Conservation (phyloP, 495 filamentous ascomycete species). For the Penicillium cosmopolitanum region DNA sequence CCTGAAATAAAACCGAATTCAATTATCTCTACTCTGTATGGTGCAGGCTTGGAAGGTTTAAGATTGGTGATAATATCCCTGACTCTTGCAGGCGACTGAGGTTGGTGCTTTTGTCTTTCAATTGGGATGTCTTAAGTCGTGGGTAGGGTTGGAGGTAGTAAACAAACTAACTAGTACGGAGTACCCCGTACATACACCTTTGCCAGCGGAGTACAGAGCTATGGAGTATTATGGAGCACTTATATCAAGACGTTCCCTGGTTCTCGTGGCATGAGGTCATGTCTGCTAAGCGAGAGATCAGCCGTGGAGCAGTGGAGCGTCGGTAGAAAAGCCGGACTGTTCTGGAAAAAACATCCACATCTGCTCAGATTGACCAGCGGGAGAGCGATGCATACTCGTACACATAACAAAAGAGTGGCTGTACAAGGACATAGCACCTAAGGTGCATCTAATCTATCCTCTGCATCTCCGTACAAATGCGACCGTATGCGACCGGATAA, state of each 20-base stretch:
- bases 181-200: neutral
- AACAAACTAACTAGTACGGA: neutral
- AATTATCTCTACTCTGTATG: too few species aligned
- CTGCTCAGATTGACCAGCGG: too few species aligned
- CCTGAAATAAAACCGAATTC: neutral
- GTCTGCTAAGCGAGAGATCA: neutral
- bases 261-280: neutral
- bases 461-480: neutral
- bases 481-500: neutral
- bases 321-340: neutral
- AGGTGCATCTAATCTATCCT: too few species aligned
- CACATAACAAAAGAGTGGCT: too few species aligned
- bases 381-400: neutral
- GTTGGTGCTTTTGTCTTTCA: too few species aligned
- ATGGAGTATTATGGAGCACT: neutral
- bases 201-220: too few species aligned
- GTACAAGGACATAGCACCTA: too few species aligned
- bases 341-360: neutral
- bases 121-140: too few species aligned
- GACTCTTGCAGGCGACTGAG: too few species aligned
- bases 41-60: too few species aligned
- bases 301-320: neutral
- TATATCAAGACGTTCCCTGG: neutral
- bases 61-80: too few species aligned
- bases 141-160: neutral